A percentile compares a stretch with the other conserved stretches of the same genome.
phyloP scores from a whole-genome alignment of 2,329 filamentous ascomycete genomes.

The Alternaria atra region DNA sequence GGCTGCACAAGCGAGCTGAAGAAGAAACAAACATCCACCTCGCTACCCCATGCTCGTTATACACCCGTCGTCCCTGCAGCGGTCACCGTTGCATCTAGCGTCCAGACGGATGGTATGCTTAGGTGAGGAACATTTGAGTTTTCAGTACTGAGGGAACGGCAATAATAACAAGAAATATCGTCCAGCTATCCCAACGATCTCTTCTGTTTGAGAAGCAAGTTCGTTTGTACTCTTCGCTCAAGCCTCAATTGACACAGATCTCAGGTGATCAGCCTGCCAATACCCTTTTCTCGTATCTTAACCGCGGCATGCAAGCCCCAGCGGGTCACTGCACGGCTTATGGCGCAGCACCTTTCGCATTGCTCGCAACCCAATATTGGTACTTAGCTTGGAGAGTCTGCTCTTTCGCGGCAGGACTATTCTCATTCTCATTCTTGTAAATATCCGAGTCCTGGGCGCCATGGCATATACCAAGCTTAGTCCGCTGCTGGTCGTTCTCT shows the following conservation, averaged over 20 bases:
- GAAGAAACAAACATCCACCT: slow-evolving; percentile 4
- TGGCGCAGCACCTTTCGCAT: slow-evolving; percentile 1
- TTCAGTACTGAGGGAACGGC: neutral
- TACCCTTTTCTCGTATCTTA: slow-evolving; percentile 7
- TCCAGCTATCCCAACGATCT: neutral
- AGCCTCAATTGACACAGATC: neutral
- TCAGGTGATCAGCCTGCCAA: slow-evolving; percentile 13
- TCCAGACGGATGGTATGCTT: neutral
- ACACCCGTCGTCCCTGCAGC: slow-evolving; percentile 3
- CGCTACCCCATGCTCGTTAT: slow-evolving; percentile 14
- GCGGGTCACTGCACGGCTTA: slow-evolving; percentile 15
- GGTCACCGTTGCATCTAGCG: neutral
- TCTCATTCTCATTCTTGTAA: neutral
- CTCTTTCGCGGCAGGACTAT: neutral
- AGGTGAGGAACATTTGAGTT: neutral
- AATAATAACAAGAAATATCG: neutral
- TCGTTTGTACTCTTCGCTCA: neutral
- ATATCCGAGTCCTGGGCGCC: neutral
- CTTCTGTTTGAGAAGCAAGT: neutral
- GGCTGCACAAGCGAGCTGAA: neutral
- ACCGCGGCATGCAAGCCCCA: slow-evolving; percentile 14
- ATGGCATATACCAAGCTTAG: slow-evolving; percentile 11
- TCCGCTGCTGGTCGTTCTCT: slow-evolving; percentile 8
- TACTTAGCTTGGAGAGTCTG: slow-evolving; percentile 5
- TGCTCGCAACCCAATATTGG: slow-evolving; percentile 1